These are phyloP conservation scores for Huntiella savannae DNA, from an alignment of 2,329 filamentous ascomycete genomes.

Conservation along the genomic window DNA sequence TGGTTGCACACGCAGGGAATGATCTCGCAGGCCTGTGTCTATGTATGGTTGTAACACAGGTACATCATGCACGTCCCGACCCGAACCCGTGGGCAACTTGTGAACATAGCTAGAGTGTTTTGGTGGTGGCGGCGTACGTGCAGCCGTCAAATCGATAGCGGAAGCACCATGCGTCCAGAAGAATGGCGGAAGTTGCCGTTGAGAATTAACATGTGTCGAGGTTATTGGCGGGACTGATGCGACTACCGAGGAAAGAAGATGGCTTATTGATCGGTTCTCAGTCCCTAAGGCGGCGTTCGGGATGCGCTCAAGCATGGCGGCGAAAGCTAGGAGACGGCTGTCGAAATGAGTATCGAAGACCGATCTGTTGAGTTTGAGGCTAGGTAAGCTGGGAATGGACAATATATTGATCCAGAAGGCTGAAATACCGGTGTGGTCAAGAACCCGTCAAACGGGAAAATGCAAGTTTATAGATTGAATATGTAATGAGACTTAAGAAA, in stretches of 20 bases:
- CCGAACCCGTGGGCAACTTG: neutral
- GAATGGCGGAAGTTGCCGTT: conserved; percentile 6
- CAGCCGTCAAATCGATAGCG: conserved; percentile 8
- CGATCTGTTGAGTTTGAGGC: too few species aligned
- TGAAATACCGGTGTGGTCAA: too few species aligned
- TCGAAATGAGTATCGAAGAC: too few species aligned
- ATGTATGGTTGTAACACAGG: neutral
- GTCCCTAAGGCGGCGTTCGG: conserved; percentile 1
- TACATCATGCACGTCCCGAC: neutral
- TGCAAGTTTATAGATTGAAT: too few species aligned
- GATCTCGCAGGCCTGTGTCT: neutral
- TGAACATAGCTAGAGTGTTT: neutral
- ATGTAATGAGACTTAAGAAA: too few species aligned
- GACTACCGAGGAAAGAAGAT: conserved; percentile 8
- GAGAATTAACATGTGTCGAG: conserved; percentile 1
- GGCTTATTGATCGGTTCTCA: conserved; percentile 6
- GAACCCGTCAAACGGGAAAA: too few species aligned
- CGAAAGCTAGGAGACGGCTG: too few species aligned
- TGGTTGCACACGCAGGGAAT: neutral
- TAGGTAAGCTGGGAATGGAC: too few species aligned
- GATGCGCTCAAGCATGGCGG: conserved; percentile 12
- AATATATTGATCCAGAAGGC: too few species aligned
- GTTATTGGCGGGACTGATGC: conserved; percentile 3
- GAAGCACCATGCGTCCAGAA: conserved; percentile 11
- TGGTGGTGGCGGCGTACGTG: neutral